phyloP scores from a whole-genome alignment of 1,284 basidiomycete genomes.

The Caloboletus inedulis region DNA sequence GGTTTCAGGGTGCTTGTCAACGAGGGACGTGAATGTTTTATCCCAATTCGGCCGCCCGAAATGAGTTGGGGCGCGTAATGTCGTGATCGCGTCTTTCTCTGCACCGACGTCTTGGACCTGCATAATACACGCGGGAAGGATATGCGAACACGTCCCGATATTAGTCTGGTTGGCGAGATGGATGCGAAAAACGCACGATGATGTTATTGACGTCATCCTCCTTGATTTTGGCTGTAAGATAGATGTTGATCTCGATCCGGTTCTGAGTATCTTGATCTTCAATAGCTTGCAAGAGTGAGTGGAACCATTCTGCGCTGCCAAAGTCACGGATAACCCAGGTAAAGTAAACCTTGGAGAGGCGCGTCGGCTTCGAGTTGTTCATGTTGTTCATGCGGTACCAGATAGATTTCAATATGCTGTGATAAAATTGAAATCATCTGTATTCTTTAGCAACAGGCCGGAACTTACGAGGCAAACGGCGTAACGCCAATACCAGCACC shows the following conservation, averaged over 20 bases:
- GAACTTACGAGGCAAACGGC: slow-evolving; percentile 80
- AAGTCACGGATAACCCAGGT: slow-evolving; percentile 90
- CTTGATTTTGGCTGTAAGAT: slow-evolving; percentile 84
- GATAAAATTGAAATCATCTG: slow-evolving; percentile 1
- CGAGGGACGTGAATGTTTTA: slow-evolving; percentile 71
- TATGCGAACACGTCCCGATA: background rate
- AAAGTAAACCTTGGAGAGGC: slow-evolving; percentile 82
- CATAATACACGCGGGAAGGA: background rate
- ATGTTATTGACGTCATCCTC: slow-evolving; percentile 90
- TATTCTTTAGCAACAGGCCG: background rate
- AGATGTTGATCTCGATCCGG: slow-evolving; percentile 87
- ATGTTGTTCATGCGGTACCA: slow-evolving; percentile 92
- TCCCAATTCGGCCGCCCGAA: slow-evolving; percentile 94
- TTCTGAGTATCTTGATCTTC: slow-evolving; percentile 85
- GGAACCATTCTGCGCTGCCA: slow-evolving; percentile 87
- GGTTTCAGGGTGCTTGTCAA: slow-evolving; percentile 77
- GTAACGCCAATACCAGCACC: slow-evolving; percentile 92
- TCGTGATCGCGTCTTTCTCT: slow-evolving; percentile 84
- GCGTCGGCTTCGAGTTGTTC: slow-evolving; percentile 65
- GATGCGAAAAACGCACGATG: slow-evolving; percentile 46
- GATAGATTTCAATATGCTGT: slow-evolving; percentile 83
- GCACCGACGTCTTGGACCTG: slow-evolving; percentile 83
- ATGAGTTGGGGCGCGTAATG: slow-evolving; percentile 85
- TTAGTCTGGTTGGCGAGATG: slow-evolving; percentile 4
- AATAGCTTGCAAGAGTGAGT: slow-evolving; percentile 85